Conservation (phyloP, 768 basidiomycete genomes). For the Coprinopsis sp. region DNA sequence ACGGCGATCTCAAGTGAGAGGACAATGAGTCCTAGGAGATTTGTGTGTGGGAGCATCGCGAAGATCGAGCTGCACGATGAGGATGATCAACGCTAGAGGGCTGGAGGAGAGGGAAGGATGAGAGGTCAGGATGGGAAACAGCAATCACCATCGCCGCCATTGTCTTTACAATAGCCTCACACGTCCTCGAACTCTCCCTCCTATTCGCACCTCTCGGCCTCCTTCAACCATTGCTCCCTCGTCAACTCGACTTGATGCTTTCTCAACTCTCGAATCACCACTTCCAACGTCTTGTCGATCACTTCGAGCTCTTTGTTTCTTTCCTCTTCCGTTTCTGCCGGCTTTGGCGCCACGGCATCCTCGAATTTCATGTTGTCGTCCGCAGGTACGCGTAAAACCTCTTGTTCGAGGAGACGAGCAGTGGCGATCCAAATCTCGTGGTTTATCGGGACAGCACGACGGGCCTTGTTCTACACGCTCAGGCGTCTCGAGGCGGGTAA, state of each 20-base stretch:
- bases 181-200: slow-evolving; percentile 84
- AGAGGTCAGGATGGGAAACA: no score
- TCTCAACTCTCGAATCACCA: slow-evolving; percentile 72
- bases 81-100: no score
- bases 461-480: slow-evolving; percentile 95
- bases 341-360: slow-evolving; percentile 70
- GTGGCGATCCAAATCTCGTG: slow-evolving; percentile 99
- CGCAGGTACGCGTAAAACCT: slow-evolving; percentile 57
- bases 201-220: slow-evolving; percentile 86
- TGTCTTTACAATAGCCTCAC: slow-evolving; percentile 93
- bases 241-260: slow-evolving; percentile 82
- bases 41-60: no score
- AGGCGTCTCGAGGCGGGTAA: slow-evolving; percentile 91
- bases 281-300: slow-evolving; percentile 88
- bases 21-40: no score
- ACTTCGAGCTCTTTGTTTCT: slow-evolving; percentile 60
- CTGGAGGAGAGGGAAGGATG: no score
- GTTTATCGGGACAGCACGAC: slow-evolving; percentile 88
- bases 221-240: slow-evolving; percentile 94
- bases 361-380: no score
- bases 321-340: slow-evolving; percentile 42
- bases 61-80: no score
- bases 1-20: no score
- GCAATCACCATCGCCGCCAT: slow-evolving; percentile 82
- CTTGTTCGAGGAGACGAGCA: slow-evolving; percentile 87